These are phyloP conservation scores for Solanum chilense DNA, from an alignment of 257 asterid genomes.

Conservation along the genomic window DNA sequence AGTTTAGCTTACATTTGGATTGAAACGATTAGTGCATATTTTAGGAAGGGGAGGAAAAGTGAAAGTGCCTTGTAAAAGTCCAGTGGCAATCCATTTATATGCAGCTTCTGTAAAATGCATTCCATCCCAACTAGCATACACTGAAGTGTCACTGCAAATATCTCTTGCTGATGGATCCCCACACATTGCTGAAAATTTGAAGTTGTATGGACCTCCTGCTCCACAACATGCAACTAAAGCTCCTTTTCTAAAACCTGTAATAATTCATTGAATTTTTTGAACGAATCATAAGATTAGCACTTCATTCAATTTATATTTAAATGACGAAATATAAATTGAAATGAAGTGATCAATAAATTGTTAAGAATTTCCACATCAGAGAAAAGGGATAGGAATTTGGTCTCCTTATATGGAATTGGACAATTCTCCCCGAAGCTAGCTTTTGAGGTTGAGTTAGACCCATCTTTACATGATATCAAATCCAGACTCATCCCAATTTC, in stretches of 20 bases:
- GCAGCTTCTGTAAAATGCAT: constrained; percentile 34
- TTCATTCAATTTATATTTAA: too few species aligned
- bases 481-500: too few species aligned
- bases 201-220: constrained; percentile 18
- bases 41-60: constrained; percentile 2
- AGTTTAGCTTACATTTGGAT: not conserved
- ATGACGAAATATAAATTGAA: too few species aligned
- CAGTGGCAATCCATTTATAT: constrained; percentile 10
- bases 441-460: too few species aligned
- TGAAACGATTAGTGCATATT: not conserved
- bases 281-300: too few species aligned
- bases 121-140: constrained; percentile 25
- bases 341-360: too few species aligned
- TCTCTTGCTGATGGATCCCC: not conserved
- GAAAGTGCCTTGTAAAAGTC: constrained; percentile 5
- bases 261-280: too few species aligned
- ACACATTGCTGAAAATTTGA: not conserved
- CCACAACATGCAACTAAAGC: constrained; percentile 31
- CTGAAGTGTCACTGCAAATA: constrained; percentile 20
- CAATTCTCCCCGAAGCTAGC: too few species aligned
- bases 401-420: too few species aligned
- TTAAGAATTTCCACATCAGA: too few species aligned
- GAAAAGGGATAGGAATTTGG: too few species aligned
- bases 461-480: too few species aligned
- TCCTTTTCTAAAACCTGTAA: constrained; percentile 13